Evolutionary conservation across 1,284 basidiomycete genomes (phyloP), one percentile per base, ranked within the genome.

Genomic region (Pseudozyma pruni): DNA sequence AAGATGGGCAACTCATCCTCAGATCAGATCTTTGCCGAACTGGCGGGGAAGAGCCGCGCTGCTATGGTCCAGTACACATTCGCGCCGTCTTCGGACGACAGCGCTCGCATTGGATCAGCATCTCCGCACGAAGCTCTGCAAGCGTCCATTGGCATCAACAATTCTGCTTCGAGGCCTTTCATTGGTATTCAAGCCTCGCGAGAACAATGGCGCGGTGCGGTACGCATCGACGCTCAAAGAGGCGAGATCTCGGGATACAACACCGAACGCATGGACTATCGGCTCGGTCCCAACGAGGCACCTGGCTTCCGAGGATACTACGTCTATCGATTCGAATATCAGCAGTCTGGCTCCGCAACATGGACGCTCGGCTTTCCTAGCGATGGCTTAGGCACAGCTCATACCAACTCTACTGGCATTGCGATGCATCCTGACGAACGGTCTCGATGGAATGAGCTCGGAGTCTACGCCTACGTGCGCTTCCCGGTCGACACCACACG

Each of bases 11-110:
- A 87, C 20, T 84, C 83, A 0, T 83, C 85, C 19, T 85, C 86
- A 0, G 86, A 91, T 19, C 6, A 39, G 4, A 46, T 69, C 17
- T 62, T 61, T 40, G 8, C 59, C 19, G 23, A 67, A 91, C 90
- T 90, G 6, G 91, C 90, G 5, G 87, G 90, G 16, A 90, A 90
- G 16, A 90, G 89, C 0, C 90, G 92, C 75, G 84, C 92, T 2
- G 86, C 89, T 2, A 91, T 92, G 83, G 91, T 92, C 83, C 79
- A 80, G 6, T 80, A 83, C 16, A 84, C 84, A n/a, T 71, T 76
- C 3, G 52, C 53, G 1, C 19, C 67, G 2, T 11, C 17, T 1
- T 4, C 10, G 2, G 37, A 29, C 6, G 27, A 8, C 22, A 29
- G 39, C 38, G 14, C 34, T 1, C 3, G 10, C 8, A n/a, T 13